phyloP scores from a whole-genome alignment of 2,329 filamentous ascomycete genomes.

The Microcera coccophila region DNA sequence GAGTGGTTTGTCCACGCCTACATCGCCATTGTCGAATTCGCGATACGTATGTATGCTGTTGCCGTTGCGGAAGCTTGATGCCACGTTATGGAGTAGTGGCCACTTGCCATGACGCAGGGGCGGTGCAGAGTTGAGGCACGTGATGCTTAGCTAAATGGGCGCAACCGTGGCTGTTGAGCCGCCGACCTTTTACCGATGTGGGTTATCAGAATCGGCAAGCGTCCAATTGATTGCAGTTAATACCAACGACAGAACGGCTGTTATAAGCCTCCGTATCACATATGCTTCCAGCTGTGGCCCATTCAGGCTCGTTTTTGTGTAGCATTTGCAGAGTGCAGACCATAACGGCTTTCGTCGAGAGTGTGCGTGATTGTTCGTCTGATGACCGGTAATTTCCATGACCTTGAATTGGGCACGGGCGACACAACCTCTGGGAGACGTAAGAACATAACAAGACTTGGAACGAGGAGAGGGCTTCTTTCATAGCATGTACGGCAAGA shows the following conservation, averaged over 20 bases:
- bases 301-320: too few relatives aligned
- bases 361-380: too few relatives aligned
- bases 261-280: too few relatives aligned
- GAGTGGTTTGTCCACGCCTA: constrained; percentile 16
- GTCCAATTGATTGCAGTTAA: constrained; percentile 1
- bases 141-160: constrained; percentile 14
- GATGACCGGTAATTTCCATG: too few relatives aligned
- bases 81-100: constrained; percentile 27
- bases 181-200: constrained; percentile 17
- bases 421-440: constrained; percentile 13
- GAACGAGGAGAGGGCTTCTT: constrained; percentile 22
- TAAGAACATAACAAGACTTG: constrained; percentile 16
- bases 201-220: constrained; percentile 3
- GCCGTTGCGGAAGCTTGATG: constrained; percentile 22
- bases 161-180: neutral
- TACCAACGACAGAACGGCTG: too few relatives aligned
- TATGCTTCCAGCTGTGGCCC: too few relatives aligned
- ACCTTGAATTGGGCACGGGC: too few relatives aligned
- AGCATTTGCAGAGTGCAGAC: too few relatives aligned
- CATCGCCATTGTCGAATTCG: constrained; percentile 21
- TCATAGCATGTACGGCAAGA: constrained; percentile 23
- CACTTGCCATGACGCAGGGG: constrained; percentile 27
- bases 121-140: constrained; percentile 16
- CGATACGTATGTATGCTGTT: constrained; percentile 1
- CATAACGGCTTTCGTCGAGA: too few relatives aligned